Base-by-base conservation (phyloP, 108 stramenopile species). In the Skeletonema marinoi region DNA sequence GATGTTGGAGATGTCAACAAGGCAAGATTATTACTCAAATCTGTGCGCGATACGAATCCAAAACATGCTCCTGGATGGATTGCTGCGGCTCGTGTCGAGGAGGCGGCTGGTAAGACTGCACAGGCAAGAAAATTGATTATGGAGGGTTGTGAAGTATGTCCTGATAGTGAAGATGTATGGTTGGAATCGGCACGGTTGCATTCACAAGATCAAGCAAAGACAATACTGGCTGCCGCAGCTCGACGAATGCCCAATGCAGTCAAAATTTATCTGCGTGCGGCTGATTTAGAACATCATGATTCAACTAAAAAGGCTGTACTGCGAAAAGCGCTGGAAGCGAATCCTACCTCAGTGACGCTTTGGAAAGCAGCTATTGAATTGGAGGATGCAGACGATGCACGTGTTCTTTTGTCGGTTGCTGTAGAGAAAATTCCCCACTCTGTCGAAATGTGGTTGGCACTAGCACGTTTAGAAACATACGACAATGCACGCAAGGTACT, bases 21-120 rank as follows among this genome's bases (percentile, higher is more conserved):
- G 82, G 98, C 98, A 14, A 88, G 98, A 32, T 80, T 98, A 10
- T 77, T 99, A 33, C 88, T 99, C 19, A 95, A 95, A 73, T 91
- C 89, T 38, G 96, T 98, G 0, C 90, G 97, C 0, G 89, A 97
- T 70, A 99, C 97, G 32, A 99, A 99, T 90, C 98, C 98, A 6
- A 93, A 93, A 67, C 98, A 99, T 81, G 96, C 88, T 2, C 98
- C 96, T 1, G 98, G 97, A 41, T 99, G 99, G 99, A 98, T 99
- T 70, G 98, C 99, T 10, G 90, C 97, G 2, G 98, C 98, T 8
- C 84, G 99, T 16, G 97, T 99, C 33, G 99, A 99, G 80, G 98
- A 98, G 74, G 92, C 90, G 25, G 98, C 98, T 10, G 92, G 93
- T 3, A 97, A 98, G 73, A 87, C 94, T 11, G 76, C 91, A 10